Conservation (phyloP, 441 rosid genomes). For the Eutrema salsugineum region DNA sequence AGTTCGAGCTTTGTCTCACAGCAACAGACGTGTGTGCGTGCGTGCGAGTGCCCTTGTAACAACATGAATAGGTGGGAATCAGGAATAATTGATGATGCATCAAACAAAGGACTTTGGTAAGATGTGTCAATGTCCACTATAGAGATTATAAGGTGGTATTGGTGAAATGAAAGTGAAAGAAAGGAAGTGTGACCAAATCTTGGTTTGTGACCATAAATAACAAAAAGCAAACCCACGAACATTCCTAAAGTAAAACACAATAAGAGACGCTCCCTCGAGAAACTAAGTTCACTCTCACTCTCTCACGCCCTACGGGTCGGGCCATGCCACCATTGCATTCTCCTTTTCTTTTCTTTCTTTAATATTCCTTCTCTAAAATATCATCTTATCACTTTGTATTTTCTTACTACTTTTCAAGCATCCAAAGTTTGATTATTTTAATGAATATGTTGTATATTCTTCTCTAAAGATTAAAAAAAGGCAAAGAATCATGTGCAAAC, state of each 20-base stretch:
- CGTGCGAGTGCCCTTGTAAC: neutral
- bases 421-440: constrained; percentile 28
- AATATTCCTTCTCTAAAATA: constrained; percentile 12
- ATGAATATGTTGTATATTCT: constrained; percentile 27
- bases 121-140: constrained; percentile 25
- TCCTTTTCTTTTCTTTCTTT: neutral
- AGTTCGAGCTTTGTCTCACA: neutral
- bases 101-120: constrained; percentile 19
- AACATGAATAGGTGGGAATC: constrained; percentile 21
- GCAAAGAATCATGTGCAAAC: constrained; percentile 25
- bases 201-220: constrained; percentile 35
- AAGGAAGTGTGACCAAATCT: constrained; percentile 18
- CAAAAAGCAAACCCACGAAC: constrained; percentile 34
- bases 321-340: constrained; percentile 31
- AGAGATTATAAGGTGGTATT: constrained; percentile 9
- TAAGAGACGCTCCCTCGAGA: constrained; percentile 34
- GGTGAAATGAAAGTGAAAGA: constrained; percentile 26
- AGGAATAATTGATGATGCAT: constrained; percentile 28
- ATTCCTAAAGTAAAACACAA: constrained; percentile 15
- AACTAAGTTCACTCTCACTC: constrained; percentile 28
- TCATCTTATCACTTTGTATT: constrained; percentile 11
- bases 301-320: constrained; percentile 28
- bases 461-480: constrained; percentile 22
- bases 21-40: neutral
- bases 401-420: constrained; percentile 23